Percentiles rank a stretch among this genome's conserved stretches.
Conservation (phyloP, 1,139 yeast genomes). For the Blastobotrys elegans region DNA sequence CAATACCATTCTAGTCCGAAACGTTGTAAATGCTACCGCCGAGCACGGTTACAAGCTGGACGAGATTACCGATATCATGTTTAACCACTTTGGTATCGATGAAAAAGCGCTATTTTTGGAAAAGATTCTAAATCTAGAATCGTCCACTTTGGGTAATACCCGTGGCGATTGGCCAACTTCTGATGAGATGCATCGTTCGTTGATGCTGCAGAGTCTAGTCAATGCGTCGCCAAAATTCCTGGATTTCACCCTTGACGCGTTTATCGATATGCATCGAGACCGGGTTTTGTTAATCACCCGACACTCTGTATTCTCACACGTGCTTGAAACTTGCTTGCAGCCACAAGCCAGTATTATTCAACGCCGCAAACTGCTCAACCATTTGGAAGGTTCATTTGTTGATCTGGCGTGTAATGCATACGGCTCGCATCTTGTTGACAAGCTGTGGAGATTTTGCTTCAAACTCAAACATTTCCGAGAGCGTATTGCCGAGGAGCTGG, state of each 20-base stretch:
- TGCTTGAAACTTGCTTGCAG: conserved; percentile 41
- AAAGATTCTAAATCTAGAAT: conserved; percentile 55
- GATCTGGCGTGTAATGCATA: conserved; percentile 77
- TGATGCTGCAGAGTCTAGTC: conserved; percentile 61
- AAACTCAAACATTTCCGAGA: conserved; percentile 82
- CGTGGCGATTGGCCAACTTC: conserved; percentile 90
- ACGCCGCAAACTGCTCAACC: conserved; percentile 65
- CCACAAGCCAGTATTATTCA: conserved; percentile 52
- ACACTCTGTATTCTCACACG: conserved; percentile 88
- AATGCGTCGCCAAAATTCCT: conserved; percentile 57
- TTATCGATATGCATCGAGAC: conserved; percentile 55
- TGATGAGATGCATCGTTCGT: conserved; percentile 75
- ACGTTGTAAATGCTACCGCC: conserved; percentile 66
- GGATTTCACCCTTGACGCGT: conserved; percentile 53
- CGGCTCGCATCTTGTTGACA: conserved; percentile 88
- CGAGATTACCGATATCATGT: conserved; percentile 58
- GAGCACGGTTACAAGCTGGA: conserved; percentile 53
- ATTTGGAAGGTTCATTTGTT: conserved; percentile 45
- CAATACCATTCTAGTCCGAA: conserved; percentile 58
- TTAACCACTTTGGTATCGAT: conserved; percentile 47
- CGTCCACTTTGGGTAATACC: conserved; percentile 75
- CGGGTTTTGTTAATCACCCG: conserved; percentile 65
- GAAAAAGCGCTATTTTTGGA: conserved; percentile 47
- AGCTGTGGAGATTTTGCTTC: conserved; percentile 72
- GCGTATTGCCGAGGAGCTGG: conserved; percentile 67